phyloP scores from a whole-genome alignment of 2,329 filamentous ascomycete species.

The Xylariaceae sp. region DNA sequence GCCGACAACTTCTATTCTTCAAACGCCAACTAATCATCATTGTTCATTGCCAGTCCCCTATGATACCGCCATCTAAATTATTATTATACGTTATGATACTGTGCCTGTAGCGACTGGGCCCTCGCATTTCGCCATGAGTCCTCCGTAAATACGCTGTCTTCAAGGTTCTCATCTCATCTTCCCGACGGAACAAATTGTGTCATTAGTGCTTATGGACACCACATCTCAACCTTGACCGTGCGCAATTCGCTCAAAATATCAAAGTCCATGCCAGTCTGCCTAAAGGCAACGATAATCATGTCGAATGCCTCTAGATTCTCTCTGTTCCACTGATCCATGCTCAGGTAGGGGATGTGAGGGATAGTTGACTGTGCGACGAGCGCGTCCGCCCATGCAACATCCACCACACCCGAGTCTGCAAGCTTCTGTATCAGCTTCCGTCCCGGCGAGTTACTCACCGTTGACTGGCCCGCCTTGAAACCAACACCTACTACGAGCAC shows the following conservation, averaged over 20 bases:
- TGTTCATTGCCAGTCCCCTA: too few relatives aligned
- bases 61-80: too few relatives aligned
- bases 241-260: conserved; percentile 43
- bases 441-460: conserved; percentile 43
- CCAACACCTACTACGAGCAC: conserved; percentile 55
- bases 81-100: too few relatives aligned
- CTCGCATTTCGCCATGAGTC: too few relatives aligned
- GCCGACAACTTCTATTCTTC: too few relatives aligned
- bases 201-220: conserved; percentile 39
- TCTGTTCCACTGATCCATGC: conserved; percentile 47
- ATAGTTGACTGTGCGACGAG: conserved; percentile 32
- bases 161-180: not conserved
- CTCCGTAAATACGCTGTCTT: not conserved
- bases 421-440: not conserved
- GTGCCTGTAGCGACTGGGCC: too few relatives aligned
- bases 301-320: conserved; percentile 48
- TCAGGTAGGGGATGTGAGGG: conserved; percentile 47
- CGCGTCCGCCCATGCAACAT: not conserved
- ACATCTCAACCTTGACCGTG: conserved; percentile 46
- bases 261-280: conserved; percentile 51
- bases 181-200: not conserved
- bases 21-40: too few relatives aligned
- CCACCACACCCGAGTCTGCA: not conserved
- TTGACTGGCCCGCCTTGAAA: conserved; percentile 57
- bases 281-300: conserved; percentile 51